Evolutionary conservation across 441 rosid species (phyloP).

Genomic region (Manihot esculenta): DNA sequence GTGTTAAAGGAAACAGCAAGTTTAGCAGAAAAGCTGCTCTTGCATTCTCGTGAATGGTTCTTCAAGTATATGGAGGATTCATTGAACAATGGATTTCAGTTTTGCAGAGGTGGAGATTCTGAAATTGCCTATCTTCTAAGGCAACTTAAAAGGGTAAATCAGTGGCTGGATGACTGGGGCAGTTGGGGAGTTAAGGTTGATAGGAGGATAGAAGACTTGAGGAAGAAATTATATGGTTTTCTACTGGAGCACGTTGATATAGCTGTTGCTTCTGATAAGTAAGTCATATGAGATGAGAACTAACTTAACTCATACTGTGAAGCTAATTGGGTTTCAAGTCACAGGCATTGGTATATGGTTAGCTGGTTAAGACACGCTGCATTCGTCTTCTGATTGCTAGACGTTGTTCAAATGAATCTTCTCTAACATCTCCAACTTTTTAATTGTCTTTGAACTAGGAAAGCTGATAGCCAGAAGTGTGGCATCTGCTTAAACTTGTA

Average conservation of each 20-base stretch:
- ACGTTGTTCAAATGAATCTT: not conserved
- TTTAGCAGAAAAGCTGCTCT: conserved; percentile 42
- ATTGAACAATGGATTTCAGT: conserved; percentile 31
- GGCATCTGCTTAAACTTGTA: not conserved
- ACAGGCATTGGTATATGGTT: conserved; percentile 3
- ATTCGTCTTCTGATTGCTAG: not conserved
- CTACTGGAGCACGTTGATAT: conserved; percentile 38
- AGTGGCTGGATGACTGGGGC: conserved; percentile 40
- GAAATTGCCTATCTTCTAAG: conserved; percentile 34
- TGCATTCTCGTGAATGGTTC: conserved; percentile 48
- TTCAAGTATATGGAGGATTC: conserved; percentile 45
- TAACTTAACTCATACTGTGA: conserved; percentile 6
- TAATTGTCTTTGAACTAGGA: not conserved
- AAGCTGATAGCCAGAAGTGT: not conserved
- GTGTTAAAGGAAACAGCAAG: conserved; percentile 34
- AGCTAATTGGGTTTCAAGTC: conserved; percentile 8
- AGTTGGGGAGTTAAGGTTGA: conserved; percentile 25
- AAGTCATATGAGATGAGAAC: conserved; percentile 5
- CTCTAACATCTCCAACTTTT: not conserved
- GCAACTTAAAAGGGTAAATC: conserved; percentile 42
- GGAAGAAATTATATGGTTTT: conserved; percentile 43
- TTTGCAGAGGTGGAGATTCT: conserved; percentile 24
- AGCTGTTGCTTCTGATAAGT: conserved; percentile 18
- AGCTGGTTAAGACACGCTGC: not conserved
- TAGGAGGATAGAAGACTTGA: conserved; percentile 36